Base-by-base conservation (phyloP, 2,329 filamentous ascomycete species). In the Stagonosporopsis rhizophila region DNA sequence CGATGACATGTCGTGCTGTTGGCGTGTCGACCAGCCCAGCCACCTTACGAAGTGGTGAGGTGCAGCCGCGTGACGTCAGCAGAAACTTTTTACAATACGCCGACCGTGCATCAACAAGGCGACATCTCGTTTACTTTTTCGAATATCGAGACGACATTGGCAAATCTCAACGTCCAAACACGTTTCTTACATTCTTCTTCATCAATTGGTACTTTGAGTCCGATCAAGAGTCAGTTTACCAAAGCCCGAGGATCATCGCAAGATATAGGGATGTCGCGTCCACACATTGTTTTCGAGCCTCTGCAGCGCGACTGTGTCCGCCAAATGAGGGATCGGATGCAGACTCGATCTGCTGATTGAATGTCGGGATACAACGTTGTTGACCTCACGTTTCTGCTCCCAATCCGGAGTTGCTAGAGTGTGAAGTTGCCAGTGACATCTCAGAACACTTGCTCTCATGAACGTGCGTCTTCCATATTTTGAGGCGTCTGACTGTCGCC, bases 61-160 rank as follows among this genome's bases (percentile, higher is more conserved):
- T 52, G 44, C 48, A 49, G 39, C 34, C 20, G 49, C 54, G 49
- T 58, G 54, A 58, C 54, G 54, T 58, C 54, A 58, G 49, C 54
- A 58, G 44, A 58, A 52, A 52, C 42, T 56, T 56, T 56, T 52
- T 32, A 50, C 23, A 25, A 20, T n/a, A 32, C 32, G 48, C 28
- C 17, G 47, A 48, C 53, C 53, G 53, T 56, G 53, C 53, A 52
- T 56, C 37, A 38, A 37, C 37, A 38, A 37, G 49, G 28, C 53
- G 37, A 38, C 28, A 17, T 48, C 14, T 52, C 38, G 37, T n/a
- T n/a, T n/a, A n/a, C 45, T 34, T 51, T 49, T 20, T 11, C 5
- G 25, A n/a, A 2, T 12, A 4, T 22, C n/a, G 7, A 7, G 34
- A 35, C 34, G 34, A 35, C 15, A 19, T 19, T 6, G 17, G 3